Conservation (phyloP, 2,329 filamentous ascomycete genomes). For the Parafenestella ontariensis region DNA sequence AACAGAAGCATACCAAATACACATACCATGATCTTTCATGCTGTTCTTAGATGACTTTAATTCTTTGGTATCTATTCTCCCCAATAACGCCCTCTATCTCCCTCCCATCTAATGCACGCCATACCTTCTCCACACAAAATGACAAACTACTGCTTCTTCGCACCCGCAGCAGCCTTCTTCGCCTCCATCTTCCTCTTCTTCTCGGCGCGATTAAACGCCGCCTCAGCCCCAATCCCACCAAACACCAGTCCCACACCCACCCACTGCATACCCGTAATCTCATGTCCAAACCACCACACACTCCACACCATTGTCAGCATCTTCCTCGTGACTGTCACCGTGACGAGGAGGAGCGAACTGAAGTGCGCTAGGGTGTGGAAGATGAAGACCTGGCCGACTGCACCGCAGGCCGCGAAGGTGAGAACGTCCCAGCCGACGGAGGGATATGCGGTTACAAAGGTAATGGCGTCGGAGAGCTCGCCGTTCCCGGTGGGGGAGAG, state of each 20-base stretch:
- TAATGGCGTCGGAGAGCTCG: conserved; percentile 81
- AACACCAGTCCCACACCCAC: conserved; percentile 91
- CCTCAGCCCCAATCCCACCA: conserved; percentile 92
- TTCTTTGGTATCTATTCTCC: too few relatives aligned
- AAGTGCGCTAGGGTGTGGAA: conserved; percentile 92
- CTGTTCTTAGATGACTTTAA: too few relatives aligned
- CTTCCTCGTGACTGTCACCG: conserved; percentile 95
- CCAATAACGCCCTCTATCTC: neutral
- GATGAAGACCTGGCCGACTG: conserved; percentile 95
- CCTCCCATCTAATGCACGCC: neutral
- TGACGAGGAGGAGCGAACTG: conserved; percentile 89
- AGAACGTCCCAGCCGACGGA: conserved; percentile 85
- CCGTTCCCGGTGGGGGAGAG: conserved; percentile 58
- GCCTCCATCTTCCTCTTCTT: conserved; percentile 80
- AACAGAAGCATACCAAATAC: too few relatives aligned
- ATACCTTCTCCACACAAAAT: neutral
- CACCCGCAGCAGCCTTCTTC: conserved; percentile 49
- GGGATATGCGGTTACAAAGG: conserved; percentile 81
- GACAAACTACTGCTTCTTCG: conserved; percentile 20
- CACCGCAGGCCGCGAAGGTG: conserved; percentile 87
- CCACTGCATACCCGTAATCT: conserved; percentile 88
- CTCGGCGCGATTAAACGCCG: conserved; percentile 78
- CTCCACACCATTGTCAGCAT: conserved; percentile 99
- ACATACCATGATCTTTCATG: too few relatives aligned
- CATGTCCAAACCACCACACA: conserved; percentile 92